phyloP scores from a whole-genome alignment of 192 early-diverging fungal species.

The Gamsiella multidivaricata region DNA sequence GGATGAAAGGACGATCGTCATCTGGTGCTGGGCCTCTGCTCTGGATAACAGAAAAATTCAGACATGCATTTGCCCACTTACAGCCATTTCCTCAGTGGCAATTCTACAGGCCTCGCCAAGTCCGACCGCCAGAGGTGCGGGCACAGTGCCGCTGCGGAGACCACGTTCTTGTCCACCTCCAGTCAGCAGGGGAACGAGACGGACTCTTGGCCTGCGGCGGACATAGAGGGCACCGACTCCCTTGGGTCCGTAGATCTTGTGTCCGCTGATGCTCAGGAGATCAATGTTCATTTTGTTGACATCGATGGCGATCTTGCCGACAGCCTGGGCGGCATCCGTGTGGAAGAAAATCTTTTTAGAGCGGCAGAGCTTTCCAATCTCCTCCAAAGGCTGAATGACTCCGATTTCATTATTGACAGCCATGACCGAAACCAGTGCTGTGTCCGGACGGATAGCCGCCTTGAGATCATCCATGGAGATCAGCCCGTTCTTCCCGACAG shows the following conservation, averaged over 20 bases:
- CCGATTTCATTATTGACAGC: conserved; percentile 99
- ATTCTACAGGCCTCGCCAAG: conserved; percentile 89
- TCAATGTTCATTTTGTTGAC: conserved; percentile 95
- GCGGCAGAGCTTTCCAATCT: conserved; percentile 91
- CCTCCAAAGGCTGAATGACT: conserved; percentile 91
- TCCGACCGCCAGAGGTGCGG: conserved; percentile 90
- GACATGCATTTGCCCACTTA: conserved; percentile 53
- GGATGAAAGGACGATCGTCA: conserved; percentile 55
- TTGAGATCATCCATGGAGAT: conserved; percentile 85
- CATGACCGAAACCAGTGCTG: conserved; percentile 94
- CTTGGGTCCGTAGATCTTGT: conserved; percentile 99
- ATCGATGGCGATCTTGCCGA: conserved; percentile 94
- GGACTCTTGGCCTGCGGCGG: conserved; percentile 91
- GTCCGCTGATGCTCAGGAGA: conserved; percentile 95
- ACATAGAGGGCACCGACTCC: conserved; percentile 95
- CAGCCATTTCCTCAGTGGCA: conserved; percentile 82
- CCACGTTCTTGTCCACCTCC: conserved; percentile 98
- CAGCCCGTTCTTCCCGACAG: conserved; percentile 85
- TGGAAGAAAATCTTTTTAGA: conserved; percentile 94
- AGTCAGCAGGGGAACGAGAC: conserved; percentile 88
- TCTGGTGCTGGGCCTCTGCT: conserved; percentile 25
- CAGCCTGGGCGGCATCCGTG: conserved; percentile 96
- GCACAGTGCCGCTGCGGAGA: conserved; percentile 93
- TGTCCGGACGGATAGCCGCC: conserved; percentile 89
- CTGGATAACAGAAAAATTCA: background rate